A percentile compares a stretch with the other conserved stretches of the same genome.
phyloP scores from a whole-genome alignment of 2,329 filamentous ascomycete species.

The Talaromyces rugulosus region DNA sequence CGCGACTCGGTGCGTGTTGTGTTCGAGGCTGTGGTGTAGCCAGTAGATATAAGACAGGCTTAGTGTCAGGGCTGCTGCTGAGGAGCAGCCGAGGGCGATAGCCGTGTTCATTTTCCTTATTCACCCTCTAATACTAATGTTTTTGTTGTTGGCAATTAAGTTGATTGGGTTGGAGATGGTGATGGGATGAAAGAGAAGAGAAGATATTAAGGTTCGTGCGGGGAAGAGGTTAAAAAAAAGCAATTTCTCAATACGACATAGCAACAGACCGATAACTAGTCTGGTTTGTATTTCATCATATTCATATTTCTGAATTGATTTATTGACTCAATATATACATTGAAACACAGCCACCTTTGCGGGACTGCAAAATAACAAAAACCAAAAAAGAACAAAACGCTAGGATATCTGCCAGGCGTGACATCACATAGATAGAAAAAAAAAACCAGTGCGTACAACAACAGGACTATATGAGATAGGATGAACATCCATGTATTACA shows the following conservation, averaged over 20 bases:
- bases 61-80: background rate
- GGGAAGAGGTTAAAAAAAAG: background rate
- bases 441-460: background rate
- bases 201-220: background rate
- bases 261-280: no score
- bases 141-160: background rate
- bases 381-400: background rate
- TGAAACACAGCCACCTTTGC: no score
- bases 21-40: background rate
- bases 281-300: no score
- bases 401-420: background rate
- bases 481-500: background rate
- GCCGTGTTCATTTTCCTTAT: background rate
- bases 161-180: background rate
- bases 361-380: background rate
- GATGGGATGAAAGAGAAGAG: background rate
- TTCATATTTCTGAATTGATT: no score
- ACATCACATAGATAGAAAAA: background rate
- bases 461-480: background rate
- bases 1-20: background rate
- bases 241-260: background rate
- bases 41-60: conserved; percentile 4
- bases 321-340: no score
- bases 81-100: background rate
- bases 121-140: background rate